Evolutionary conservation across 179 eudicot species (phyloP).

Genomic region (Silene coronaria): DNA sequence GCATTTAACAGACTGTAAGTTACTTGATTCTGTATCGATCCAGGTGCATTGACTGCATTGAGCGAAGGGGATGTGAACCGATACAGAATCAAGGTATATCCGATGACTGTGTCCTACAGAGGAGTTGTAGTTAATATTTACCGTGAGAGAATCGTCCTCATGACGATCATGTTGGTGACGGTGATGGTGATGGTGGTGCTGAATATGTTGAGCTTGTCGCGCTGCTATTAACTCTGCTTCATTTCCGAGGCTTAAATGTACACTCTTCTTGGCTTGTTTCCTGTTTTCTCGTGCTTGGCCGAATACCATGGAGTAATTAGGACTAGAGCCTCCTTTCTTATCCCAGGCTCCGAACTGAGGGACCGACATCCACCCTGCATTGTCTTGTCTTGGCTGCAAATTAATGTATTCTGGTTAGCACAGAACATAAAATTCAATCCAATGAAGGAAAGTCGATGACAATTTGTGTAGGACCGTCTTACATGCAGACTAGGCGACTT

Average conservation of each 20-base stretch:
- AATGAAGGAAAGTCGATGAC: background rate
- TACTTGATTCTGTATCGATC: slow-evolving; percentile 25
- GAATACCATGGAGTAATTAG: slow-evolving; percentile 53
- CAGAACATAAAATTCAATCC: background rate
- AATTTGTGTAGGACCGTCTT: background rate
- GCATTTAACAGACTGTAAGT: background rate
- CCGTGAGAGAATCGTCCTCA: slow-evolving; percentile 12
- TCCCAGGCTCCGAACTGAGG: slow-evolving; percentile 65
- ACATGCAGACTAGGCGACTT: background rate
- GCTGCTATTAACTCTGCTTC: slow-evolving; percentile 24
- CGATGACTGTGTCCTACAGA: background rate
- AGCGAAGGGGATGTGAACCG: slow-evolving; percentile 42
- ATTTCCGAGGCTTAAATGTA: slow-evolving; percentile 26
- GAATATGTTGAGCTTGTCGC: background rate
- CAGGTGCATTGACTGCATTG: slow-evolving; percentile 27
- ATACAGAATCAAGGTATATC: slow-evolving; percentile 13
- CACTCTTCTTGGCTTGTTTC: slow-evolving; percentile 32
- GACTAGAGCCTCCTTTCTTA: slow-evolving; percentile 27
- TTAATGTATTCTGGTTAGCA: background rate
- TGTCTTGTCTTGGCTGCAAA: slow-evolving; percentile 17
- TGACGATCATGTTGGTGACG: slow-evolving; percentile 2
- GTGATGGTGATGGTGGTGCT: background rate
- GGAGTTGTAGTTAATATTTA: slow-evolving; percentile 22
- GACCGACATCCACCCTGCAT: slow-evolving; percentile 29
- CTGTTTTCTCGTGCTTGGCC: slow-evolving; percentile 41